Percentiles rank a stretch among this genome's conserved stretches.
phyloP scores from a whole-genome alignment of 495 filamentous ascomycete species.

The Aspergillus biplanus region DNA sequence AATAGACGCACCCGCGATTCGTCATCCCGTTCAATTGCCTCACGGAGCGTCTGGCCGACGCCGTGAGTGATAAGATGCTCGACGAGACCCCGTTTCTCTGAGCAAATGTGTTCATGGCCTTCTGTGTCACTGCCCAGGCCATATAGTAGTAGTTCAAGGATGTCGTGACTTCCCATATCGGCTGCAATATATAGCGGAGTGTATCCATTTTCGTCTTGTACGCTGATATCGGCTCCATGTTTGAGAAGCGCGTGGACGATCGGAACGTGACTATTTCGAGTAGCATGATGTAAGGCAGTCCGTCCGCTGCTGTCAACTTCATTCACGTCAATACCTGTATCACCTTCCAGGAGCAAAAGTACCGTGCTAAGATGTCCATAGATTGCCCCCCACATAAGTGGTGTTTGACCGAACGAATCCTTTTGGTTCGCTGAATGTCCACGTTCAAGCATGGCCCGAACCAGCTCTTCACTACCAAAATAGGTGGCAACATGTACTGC shows the following conservation, averaged over 20 bases:
- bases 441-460: neutral
- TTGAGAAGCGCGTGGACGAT: neutral
- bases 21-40: neutral
- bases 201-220: neutral
- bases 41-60: neutral
- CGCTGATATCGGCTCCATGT: neutral
- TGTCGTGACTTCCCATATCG: neutral
- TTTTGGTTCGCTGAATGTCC: neutral
- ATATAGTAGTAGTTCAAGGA: neutral
- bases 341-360: neutral
- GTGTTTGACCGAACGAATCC: neutral
- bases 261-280: neutral
- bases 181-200: neutral
- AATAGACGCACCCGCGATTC: neutral
- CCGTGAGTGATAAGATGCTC: neutral
- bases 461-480: neutral
- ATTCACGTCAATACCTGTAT: neutral
- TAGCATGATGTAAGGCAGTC: neutral
- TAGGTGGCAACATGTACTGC: neutral
- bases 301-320: neutral
- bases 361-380: neutral
- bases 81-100: neutral
- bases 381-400: neutral
- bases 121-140: neutral
- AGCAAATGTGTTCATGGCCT: neutral